Evolutionary conservation across 257 asterid genomes (phyloP), one percentile per base, ranked within the genome.

Genomic region (Solanum clarkiae): DNA sequence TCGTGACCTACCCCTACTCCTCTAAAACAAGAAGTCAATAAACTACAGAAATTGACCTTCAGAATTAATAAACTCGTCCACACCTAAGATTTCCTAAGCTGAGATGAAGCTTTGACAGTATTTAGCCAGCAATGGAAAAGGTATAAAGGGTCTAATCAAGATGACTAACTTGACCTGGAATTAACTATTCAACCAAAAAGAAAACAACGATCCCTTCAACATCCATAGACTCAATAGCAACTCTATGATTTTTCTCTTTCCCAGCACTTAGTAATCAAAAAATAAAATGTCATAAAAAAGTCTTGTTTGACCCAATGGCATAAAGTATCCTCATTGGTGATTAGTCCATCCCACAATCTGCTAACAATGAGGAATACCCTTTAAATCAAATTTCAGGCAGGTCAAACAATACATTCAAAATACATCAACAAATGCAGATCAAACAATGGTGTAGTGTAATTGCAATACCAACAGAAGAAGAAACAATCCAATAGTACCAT

Each of bases 401-500:
- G 32, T 29, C 54, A 79, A 82, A 70, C 3, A 49, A 32, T 16
- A 22, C 2, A 9, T 82, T 49, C 22, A 86, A 74, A 20, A 80
- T 42, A 69, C 11, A 79, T 79, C 4, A 29, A 53, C 47, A 16
- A 79, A 53, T 79, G 83, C 83, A 79, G 63, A 79, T 79, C 66
- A 79, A 79, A 53, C 83, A 79, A 79, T 79, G 83, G 2, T 53
- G 29, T 54, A 42, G 70, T 56, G 80, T 84, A 84, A 77, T 16
- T 56, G 72, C 84, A 84, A 77, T 16, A 45, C 7, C 13, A 49
- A 47, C 18, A 80, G 18, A 69, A 42, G 12, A 16, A 81, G 70
- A 10, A 70, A 85, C 11, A 91, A 88, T 24, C 45, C 84, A 69
- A 69, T 93, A 71, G 80, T 71, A 95, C 98, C 98, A 95, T 95